phyloP scores from a whole-genome alignment of 805 yeast species.

The Nematodospora valgi region DNA sequence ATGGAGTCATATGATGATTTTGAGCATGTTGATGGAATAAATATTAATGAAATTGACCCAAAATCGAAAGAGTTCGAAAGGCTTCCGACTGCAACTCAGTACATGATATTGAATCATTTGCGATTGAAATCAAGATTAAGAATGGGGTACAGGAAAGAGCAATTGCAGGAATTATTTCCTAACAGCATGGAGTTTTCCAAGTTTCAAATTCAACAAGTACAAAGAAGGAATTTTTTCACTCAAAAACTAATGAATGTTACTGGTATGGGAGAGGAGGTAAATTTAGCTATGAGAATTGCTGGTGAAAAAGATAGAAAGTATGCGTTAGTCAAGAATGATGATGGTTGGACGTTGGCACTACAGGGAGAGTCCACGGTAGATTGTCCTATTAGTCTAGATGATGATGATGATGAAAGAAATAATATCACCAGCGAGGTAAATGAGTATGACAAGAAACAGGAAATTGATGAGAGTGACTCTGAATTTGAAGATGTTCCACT shows the following conservation, averaged over 20 bases:
- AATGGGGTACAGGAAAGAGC: slow-evolving; percentile 94
- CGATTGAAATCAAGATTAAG: slow-evolving; percentile 83
- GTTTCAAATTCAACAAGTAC: slow-evolving; percentile 91
- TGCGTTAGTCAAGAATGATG: slow-evolving; percentile 67
- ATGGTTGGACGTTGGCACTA: slow-evolving; percentile 80
- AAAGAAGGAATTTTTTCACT: slow-evolving; percentile 85
- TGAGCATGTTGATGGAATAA: slow-evolving; percentile 63
- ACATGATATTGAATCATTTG: slow-evolving; percentile 79
- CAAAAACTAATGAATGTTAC: slow-evolving; percentile 80
- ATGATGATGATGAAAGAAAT: slow-evolving; percentile 23
- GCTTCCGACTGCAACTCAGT: slow-evolving; percentile 83
- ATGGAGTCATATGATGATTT: slow-evolving; percentile 53
- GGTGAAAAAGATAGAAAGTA: slow-evolving; percentile 80
- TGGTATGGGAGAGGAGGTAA: slow-evolving; percentile 66
- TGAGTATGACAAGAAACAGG: slow-evolving; percentile 5
- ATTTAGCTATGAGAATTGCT: slow-evolving; percentile 61
- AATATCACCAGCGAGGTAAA: slow-evolving; percentile 2
- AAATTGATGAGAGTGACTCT: slow-evolving; percentile 11
- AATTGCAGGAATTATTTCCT: slow-evolving; percentile 77
- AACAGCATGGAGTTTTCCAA: slow-evolving; percentile 84
- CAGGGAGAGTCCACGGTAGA: slow-evolving; percentile 33
- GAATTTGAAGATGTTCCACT: slow-evolving; percentile 64
- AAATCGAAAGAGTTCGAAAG: slow-evolving; percentile 70
- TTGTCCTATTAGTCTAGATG: slow-evolving; percentile 53
- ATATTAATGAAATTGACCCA: slow-evolving; percentile 76